Base-by-base conservation (phyloP, 345 rosid genomes). In the Noccaea bulbosa region DNA sequence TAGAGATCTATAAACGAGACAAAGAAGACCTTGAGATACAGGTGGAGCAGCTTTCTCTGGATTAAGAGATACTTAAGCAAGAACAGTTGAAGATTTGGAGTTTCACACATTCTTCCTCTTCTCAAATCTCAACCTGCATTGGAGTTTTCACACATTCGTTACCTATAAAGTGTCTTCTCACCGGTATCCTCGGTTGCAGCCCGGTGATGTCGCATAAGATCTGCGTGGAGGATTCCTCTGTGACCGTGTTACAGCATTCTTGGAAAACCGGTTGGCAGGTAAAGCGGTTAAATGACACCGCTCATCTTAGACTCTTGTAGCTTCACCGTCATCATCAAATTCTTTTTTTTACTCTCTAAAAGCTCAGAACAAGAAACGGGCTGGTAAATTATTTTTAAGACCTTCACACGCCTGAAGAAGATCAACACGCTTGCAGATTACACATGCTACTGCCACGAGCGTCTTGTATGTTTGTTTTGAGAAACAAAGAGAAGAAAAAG, bases 181-280 rank as follows among this genome's bases (percentile, higher is more conserved):
- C 93, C 0, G 97, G 97, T 63, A 71, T 91, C 54, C 85, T 94
- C 30, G 95, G 90, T 14, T 91, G 97, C 85, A 89, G 91, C 74
- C 83, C 97, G 0, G 63, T 81, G 14, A 81, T 88, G 95, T 78
- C 89, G 7, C 90, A 81, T 60, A 94, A 83, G 83, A 80, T 94
- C 63, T 86, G 93, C 54, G 81, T 91, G 58, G 95, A 91, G 40
- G 99, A 94, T 81, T 94, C 99, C 14, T 91, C 97, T 0, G 97
- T 91, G 71, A 91, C 97, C 0, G 90, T 91, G 63, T 78, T 94
- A 45, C 95, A 85, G 56, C 96, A 94, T 79, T 91, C 97, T 0
- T 88, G 91, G 90, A 85, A 65, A 83, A 84, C 86, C 2, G 99
- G 99, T 17, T 94, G 99, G 99, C 97, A 91, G 87, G 83, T 94